These are phyloP conservation scores for Warburgia ugandensis DNA, from an alignment of 164 flowering plant genomes.

Conservation along the genomic window DNA sequence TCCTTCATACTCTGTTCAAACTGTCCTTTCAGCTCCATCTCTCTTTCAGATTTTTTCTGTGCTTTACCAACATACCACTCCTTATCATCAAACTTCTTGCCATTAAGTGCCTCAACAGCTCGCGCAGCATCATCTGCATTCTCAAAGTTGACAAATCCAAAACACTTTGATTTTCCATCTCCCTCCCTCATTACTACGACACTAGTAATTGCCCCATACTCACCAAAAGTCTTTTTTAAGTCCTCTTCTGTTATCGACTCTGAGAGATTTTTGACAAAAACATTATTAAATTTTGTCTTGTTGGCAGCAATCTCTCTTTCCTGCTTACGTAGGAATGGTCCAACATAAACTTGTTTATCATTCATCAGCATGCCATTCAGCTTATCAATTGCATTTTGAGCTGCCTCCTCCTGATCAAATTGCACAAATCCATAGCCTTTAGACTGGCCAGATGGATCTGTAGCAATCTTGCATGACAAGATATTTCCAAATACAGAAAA, in stretches of 20 bases:
- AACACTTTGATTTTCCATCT: constrained; percentile 69
- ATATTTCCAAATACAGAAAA: constrained; percentile 63
- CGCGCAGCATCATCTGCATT: constrained; percentile 62
- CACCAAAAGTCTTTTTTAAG: constrained; percentile 47
- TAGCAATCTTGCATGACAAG: constrained; percentile 66
- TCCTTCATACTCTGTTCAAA: constrained; percentile 70
- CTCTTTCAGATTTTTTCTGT: constrained; percentile 78
- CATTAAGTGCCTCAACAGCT: constrained; percentile 71
- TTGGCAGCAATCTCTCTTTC: constrained; percentile 41
- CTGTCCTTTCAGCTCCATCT: constrained; percentile 52
- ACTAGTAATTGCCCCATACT: constrained; percentile 56
- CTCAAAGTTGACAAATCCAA: constrained; percentile 76
- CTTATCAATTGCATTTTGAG: constrained; percentile 66
- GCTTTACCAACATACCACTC: constrained; percentile 93
- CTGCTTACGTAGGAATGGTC: constrained; percentile 64
- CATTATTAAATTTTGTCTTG: constrained; percentile 55
- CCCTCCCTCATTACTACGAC: constrained; percentile 66
- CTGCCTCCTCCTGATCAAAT: constrained; percentile 52
- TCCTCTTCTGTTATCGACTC: constrained; percentile 60
- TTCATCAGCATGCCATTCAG: constrained; percentile 74
- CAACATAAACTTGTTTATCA: constrained; percentile 72
- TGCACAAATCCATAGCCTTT: constrained; percentile 78
- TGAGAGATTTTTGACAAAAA: constrained; percentile 58
- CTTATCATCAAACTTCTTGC: constrained; percentile 54
- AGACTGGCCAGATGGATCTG: constrained; percentile 55